Conservation (phyloP, 176 grass and related monocot genomes). For the Avena eriantha region DNA sequence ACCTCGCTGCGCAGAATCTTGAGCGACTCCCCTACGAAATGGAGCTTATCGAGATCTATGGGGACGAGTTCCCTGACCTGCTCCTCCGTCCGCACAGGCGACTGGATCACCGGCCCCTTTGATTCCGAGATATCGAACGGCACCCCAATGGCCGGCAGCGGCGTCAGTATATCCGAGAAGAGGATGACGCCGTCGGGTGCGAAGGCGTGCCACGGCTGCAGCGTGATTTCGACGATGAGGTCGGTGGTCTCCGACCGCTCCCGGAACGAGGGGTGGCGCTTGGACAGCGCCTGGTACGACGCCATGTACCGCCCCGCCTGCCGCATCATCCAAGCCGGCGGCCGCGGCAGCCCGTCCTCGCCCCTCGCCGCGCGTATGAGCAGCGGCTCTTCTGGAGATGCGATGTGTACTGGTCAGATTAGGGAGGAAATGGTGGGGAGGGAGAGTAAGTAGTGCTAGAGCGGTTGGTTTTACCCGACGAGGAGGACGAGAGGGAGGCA, state of each 20-base stretch:
- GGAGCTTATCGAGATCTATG: conserved; percentile 86
- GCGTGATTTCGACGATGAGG: conserved; percentile 93
- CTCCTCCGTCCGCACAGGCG: conserved; percentile 70
- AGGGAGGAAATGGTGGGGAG: conserved; percentile 23
- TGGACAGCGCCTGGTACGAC: conserved; percentile 84
- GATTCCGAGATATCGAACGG: conserved; percentile 94
- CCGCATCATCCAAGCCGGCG: conserved; percentile 99
- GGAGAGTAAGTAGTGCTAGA: background rate
- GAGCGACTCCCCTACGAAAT: conserved; percentile 87
- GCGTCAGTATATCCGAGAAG: conserved; percentile 97
- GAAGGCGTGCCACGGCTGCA: conserved; percentile 92
- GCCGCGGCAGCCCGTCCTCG: conserved; percentile 59
- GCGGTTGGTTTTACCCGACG: conserved; percentile 38
- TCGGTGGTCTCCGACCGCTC: conserved; percentile 89
- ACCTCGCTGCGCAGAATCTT: conserved; percentile 89
- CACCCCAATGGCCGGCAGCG: conserved; percentile 89
- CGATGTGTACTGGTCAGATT: conserved; percentile 36
- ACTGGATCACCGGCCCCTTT: conserved; percentile 82
- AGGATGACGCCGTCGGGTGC: conserved; percentile 94
- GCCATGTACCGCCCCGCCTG: conserved; percentile 98
- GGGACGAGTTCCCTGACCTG: conserved; percentile 64
- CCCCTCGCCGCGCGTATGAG: conserved; percentile 85
- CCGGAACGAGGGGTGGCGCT: conserved; percentile 89
- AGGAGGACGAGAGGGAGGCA: conserved; percentile 40
- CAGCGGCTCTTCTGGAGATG: conserved; percentile 72